A percentile compares a stretch with the other conserved stretches of the same genome.
These are phyloP conservation scores for Teunomyces aglyptinius DNA, from an alignment of 805 yeast genomes.

Conservation along the genomic window DNA sequence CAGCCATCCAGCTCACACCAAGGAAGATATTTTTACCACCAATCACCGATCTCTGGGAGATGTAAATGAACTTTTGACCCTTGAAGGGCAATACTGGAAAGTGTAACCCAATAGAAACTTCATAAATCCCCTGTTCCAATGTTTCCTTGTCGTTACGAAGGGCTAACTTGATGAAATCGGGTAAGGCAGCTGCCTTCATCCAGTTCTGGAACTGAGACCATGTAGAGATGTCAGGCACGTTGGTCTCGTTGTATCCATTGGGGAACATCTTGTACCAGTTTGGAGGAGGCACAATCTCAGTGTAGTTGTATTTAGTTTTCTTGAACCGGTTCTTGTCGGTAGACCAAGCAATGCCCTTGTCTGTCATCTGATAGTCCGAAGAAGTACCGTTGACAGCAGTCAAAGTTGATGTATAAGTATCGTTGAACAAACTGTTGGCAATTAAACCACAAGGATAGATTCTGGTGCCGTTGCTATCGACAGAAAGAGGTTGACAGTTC, in stretches of 20 bases:
- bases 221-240: slow-evolving; percentile 42
- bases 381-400: slow-evolving; percentile 37
- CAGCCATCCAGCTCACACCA: slow-evolving; percentile 72
- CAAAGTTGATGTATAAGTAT: slow-evolving; percentile 48
- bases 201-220: slow-evolving; percentile 48
- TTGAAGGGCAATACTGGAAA: slow-evolving; percentile 73
- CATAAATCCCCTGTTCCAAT: slow-evolving; percentile 58
- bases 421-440: slow-evolving; percentile 79
- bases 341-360: slow-evolving; percentile 42
- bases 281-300: slow-evolving; percentile 44
- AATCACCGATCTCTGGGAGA: slow-evolving; percentile 67
- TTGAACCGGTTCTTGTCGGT: slow-evolving; percentile 38
- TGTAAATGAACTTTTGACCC: slow-evolving; percentile 64
- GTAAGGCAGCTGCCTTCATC: slow-evolving; percentile 45
- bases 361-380: slow-evolving; percentile 32
- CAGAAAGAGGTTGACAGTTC: slow-evolving; percentile 43
- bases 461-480: slow-evolving; percentile 43
- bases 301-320: slow-evolving; percentile 37
- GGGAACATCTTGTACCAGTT: slow-evolving; percentile 45
- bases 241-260: slow-evolving; percentile 41
- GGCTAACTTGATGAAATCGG: slow-evolving; percentile 48
- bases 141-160: slow-evolving; percentile 59
- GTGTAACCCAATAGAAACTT: slow-evolving; percentile 65
- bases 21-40: slow-evolving; percentile 77
- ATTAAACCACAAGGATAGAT: slow-evolving; percentile 83